Evolutionary conservation across 2,329 filamentous ascomycete genomes (phyloP).

Genomic region (Coniella lustricola): DNA sequence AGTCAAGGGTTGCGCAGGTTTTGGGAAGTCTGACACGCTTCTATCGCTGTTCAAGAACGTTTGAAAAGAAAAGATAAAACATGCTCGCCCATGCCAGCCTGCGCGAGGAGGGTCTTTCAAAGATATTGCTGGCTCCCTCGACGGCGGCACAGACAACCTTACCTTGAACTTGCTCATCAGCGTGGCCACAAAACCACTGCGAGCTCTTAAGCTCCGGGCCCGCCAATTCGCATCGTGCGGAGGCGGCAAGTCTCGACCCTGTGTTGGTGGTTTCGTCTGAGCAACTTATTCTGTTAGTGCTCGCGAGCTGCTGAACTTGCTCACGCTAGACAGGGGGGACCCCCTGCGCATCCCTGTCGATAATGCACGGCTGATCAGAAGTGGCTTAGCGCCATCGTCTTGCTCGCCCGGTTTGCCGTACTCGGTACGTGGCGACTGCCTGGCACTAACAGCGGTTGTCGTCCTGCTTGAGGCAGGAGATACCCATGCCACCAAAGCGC

Average conservation of each 20-base stretch:
- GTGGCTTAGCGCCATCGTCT: not conserved
- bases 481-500: too few relatives aligned
- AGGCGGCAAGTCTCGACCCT: not conserved
- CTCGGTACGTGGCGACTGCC: not conserved
- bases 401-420: too few relatives aligned
- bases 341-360: not conserved
- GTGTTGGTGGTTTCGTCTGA: not conserved
- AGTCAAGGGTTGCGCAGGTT: constrained; percentile 7
- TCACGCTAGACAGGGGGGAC: constrained; percentile 13
- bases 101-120: too few relatives aligned
- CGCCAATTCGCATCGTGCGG: not conserved
- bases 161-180: constrained; percentile 15
- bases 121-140: not conserved
- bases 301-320: constrained; percentile 6
- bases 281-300: not conserved
- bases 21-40: not conserved
- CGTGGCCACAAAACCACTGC: too few relatives aligned
- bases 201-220: not conserved
- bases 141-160: not conserved
- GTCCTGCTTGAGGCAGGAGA: too few relatives aligned
- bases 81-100: too few relatives aligned
- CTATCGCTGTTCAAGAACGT: not conserved
- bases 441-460: too few relatives aligned
- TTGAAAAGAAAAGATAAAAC: constrained; percentile 2
- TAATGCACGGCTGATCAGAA: not conserved